Evolutionary conservation across 139 green algal species (phyloP).

Genomic region (Haematococcus sp.): DNA sequence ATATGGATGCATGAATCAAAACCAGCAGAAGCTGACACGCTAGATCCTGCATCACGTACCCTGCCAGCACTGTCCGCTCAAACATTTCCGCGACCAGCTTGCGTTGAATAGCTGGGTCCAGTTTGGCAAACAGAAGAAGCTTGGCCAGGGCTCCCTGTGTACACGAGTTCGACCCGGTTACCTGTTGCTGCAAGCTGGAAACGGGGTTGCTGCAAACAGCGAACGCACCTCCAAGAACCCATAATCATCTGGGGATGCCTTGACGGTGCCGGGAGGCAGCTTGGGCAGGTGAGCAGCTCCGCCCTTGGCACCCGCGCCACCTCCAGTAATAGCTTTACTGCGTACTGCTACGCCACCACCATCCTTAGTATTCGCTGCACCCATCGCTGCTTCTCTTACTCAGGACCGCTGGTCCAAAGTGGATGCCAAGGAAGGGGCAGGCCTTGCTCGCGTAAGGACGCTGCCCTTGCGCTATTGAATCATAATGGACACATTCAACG

Average conservation of each 20-base stretch:
- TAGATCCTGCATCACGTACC: slow-evolving; percentile 3
- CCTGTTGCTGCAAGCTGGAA: background rate
- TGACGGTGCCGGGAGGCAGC: slow-evolving; percentile 38
- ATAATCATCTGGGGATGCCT: slow-evolving; percentile 57
- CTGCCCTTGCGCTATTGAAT: too few species aligned
- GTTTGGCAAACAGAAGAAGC: slow-evolving; percentile 81
- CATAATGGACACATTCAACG: too few species aligned
- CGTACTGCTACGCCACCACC: slow-evolving; percentile 20
- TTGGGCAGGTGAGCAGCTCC: slow-evolving; percentile 37
- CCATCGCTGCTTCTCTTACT: too few species aligned
- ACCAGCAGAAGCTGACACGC: too few species aligned
- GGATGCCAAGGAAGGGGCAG: too few species aligned
- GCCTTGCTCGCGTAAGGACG: too few species aligned
- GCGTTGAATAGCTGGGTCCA: slow-evolving; percentile 64
- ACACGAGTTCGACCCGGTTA: background rate
- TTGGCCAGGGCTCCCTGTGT: slow-evolving; percentile 71
- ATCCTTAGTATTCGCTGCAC: background rate
- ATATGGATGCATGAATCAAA: too few species aligned
- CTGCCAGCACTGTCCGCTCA: slow-evolving; percentile 52
- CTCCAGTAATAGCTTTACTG: slow-evolving; percentile 62
- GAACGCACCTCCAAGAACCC: slow-evolving; percentile 63
- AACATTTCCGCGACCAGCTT: slow-evolving; percentile 73
- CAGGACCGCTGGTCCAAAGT: too few species aligned
- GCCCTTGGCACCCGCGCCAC: slow-evolving; percentile 24
- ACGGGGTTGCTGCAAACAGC: background rate